Conservation (phyloP, 1,284 basidiomycete genomes). For the Puccinia coronata region DNA sequence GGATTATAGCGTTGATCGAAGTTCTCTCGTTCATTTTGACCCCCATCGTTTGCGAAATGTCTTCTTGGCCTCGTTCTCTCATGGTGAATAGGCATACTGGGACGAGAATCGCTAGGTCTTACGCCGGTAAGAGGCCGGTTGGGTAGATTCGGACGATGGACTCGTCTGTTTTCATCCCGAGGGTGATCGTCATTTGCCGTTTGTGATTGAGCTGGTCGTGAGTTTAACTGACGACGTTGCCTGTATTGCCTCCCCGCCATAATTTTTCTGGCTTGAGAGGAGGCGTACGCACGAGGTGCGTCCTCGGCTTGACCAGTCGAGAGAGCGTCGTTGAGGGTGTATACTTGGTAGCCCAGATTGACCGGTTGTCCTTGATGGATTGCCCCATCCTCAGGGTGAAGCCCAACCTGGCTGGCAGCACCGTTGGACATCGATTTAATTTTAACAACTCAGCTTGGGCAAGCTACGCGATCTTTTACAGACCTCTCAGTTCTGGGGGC, state of each 20-base stretch:
- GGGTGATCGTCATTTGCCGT: not conserved
- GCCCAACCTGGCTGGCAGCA: not conserved
- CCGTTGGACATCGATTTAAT: constrained; percentile 1
- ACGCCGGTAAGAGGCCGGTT: not conserved
- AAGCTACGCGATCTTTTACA: not conserved
- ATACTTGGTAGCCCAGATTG: not conserved
- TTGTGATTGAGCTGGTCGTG: constrained; percentile 5
- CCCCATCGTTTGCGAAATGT: not conserved
- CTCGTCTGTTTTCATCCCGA: not conserved
- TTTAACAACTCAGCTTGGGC: not conserved
- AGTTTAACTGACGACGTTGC: not conserved
- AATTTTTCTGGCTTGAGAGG: constrained; percentile 14
- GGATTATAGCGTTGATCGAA: not conserved
- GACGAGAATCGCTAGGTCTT: not conserved
- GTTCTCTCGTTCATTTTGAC: not conserved
- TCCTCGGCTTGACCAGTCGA: not conserved
- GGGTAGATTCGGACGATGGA: not conserved
- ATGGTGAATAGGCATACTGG: not conserved
- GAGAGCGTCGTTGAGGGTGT: not conserved
- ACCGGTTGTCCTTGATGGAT: not conserved
- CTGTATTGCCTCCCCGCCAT: constrained; percentile 4
- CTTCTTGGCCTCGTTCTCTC: not conserved
- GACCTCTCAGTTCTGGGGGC: not conserved
- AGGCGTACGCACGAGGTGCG: constrained; percentile 8
- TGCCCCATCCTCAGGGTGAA: constrained; percentile 26